Percentiles rank a stretch among this genome's conserved stretches.
These are phyloP conservation scores for Spergularia marina DNA, from an alignment of 148 eudicot genomes.

Conservation along the genomic window DNA sequence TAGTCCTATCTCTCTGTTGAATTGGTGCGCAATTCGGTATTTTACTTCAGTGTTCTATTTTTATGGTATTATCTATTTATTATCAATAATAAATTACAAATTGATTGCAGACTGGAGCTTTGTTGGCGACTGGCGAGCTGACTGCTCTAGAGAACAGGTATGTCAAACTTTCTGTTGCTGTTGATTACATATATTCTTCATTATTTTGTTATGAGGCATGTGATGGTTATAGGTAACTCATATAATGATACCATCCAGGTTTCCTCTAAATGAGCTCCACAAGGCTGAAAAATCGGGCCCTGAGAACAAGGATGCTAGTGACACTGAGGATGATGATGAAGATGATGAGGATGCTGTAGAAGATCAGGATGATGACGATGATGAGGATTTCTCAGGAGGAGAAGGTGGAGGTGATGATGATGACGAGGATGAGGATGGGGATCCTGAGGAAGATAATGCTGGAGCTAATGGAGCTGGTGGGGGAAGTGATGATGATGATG, in stretches of 20 bases:
- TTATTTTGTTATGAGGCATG: no score
- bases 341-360: constrained; percentile 38
- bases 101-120: constrained; percentile 20
- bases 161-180: neutral
- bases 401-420: constrained; percentile 44
- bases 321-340: constrained; percentile 50
- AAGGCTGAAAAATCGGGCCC: constrained; percentile 32
- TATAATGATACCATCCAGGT: constrained; percentile 29
- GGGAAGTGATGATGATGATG: constrained; percentile 42
- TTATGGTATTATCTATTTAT: no score
- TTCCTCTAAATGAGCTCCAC: constrained; percentile 41
- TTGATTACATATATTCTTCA: no score
- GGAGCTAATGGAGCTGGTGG: constrained; percentile 37
- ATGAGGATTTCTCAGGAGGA: constrained; percentile 54
- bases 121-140: constrained; percentile 2
- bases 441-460: constrained; percentile 32
- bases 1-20: no score
- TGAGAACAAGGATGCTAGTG: constrained; percentile 56
- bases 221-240: neutral
- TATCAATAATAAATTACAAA: neutral
- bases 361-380: constrained; percentile 45
- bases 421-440: constrained; percentile 31
- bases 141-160: constrained; percentile 16
- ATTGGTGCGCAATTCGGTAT: no score
- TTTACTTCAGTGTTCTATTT: no score